Percentiles rank a stretch among this genome's conserved stretches.
These are phyloP conservation scores for Cercophora scortea DNA, from an alignment of 495 filamentous ascomycete species.

Conservation along the genomic window DNA sequence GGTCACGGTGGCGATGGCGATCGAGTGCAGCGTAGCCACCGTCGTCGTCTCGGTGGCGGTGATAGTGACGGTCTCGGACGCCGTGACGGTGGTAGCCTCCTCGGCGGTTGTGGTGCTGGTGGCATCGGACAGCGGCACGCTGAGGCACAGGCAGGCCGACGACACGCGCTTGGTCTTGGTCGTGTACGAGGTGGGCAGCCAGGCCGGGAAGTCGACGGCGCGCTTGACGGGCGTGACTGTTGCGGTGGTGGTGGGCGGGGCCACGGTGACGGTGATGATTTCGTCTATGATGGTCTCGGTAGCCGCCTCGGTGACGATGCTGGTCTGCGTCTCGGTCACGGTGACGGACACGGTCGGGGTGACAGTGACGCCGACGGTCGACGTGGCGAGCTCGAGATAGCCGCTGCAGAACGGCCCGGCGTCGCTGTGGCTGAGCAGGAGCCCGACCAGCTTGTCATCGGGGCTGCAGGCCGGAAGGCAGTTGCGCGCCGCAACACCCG, in stretches of 20 bases:
- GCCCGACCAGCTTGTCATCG: not conserved
- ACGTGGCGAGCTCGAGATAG: not conserved
- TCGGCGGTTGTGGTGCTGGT: constrained; percentile 5
- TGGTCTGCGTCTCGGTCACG: constrained; percentile 1
- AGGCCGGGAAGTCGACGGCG: constrained; percentile 3
- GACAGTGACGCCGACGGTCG: not conserved
- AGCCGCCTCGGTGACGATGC: not conserved
- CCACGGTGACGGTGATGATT: constrained; percentile 1
- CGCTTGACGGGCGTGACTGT: constrained; percentile 1
- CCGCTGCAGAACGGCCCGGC: not conserved
- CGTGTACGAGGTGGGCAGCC: constrained; percentile 2
- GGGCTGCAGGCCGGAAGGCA: not conserved
- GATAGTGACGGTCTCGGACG: not conserved
- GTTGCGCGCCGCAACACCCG: not conserved
- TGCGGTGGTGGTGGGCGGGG: not conserved
- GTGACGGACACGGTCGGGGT: constrained; percentile 1
- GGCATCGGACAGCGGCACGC: not conserved
- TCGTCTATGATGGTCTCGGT: not conserved
- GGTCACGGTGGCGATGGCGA: constrained; percentile 4
- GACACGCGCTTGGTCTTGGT: not conserved
- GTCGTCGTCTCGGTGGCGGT: not conserved
- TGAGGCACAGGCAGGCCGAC: constrained; percentile 6
- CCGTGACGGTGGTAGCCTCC: not conserved
- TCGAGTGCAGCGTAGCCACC: not conserved
- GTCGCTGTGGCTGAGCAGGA: not conserved